Evolutionary conservation across 1,139 yeast genomes (phyloP).

Genomic region (Pneumocystis oryctolagi): DNA sequence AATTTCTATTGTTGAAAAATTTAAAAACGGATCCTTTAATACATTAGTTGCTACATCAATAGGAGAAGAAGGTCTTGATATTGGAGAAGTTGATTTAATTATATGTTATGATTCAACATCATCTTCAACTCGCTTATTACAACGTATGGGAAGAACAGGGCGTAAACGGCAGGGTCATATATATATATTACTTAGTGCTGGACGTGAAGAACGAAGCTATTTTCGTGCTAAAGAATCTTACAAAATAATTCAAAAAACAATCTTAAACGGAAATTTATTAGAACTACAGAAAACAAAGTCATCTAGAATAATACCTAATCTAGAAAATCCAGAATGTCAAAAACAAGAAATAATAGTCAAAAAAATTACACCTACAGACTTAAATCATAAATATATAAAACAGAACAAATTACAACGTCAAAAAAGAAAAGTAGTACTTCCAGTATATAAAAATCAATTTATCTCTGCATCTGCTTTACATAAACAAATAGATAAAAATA

Average conservation of each 20-base stretch:
- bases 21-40: constrained; percentile 57
- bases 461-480: background rate
- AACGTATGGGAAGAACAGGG: constrained; percentile 97
- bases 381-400: background rate
- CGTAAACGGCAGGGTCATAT: constrained; percentile 83
- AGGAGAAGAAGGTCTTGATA: constrained; percentile 97
- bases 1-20: constrained; percentile 49
- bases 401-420: background rate
- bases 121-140: constrained; percentile 85
- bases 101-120: constrained; percentile 85
- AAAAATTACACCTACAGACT: background rate
- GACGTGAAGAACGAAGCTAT: constrained; percentile 64
- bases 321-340: background rate
- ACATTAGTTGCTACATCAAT: constrained; percentile 88
- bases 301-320: constrained; percentile 3
- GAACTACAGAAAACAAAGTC: constrained; percentile 34
- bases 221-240: constrained; percentile 79
- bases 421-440: background rate
- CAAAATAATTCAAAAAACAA: constrained; percentile 55
- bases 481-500: background rate
- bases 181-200: constrained; percentile 50
- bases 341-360: background rate
- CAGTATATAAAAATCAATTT: background rate
- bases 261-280: constrained; percentile 24
- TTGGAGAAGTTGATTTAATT: constrained; percentile 91